Conservation (phyloP, 768 basidiomycete genomes). For the Psilocybe sp. region DNA sequence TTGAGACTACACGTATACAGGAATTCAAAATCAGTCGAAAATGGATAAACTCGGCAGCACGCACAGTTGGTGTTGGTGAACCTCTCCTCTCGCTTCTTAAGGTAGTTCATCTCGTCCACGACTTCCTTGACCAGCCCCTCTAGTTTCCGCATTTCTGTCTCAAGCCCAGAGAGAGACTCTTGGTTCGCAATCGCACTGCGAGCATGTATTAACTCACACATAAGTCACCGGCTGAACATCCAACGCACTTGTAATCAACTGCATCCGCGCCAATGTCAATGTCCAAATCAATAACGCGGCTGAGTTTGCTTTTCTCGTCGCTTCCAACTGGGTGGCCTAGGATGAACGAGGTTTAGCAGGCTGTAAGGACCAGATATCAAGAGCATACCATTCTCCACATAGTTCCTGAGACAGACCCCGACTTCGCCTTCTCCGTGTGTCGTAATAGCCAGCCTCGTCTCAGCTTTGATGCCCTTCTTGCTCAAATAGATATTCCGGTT, state of each 20-base stretch:
- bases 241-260: conserved; percentile 92
- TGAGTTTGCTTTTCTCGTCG: conserved; percentile 46
- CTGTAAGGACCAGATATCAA: background rate
- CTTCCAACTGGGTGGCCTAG: conserved; percentile 29
- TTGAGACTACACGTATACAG: conserved; percentile 62
- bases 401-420: conserved; percentile 92
- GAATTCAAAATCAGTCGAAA: conserved; percentile 3
- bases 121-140: conserved; percentile 95
- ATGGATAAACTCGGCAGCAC: conserved; percentile 23
- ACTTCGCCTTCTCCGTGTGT: conserved; percentile 92
- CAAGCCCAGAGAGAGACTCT: conserved; percentile 91
- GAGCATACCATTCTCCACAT: conserved; percentile 60
- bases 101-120: conserved; percentile 88
- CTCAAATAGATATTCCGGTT: conserved; percentile 87
- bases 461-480: conserved; percentile 84
- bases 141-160: conserved; percentile 97
- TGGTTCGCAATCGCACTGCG: conserved; percentile 95
- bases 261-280: conserved; percentile 98
- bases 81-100: conserved; percentile 84
- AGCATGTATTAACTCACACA: conserved; percentile 1
- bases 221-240: background rate
- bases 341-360: background rate
- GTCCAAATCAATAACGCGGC: conserved; percentile 85
- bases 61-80: conserved; percentile 88
- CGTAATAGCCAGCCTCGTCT: conserved; percentile 91